Evolutionary conservation across 2,329 filamentous ascomycete genomes (phyloP).

Genomic region (Fusarium subglutinans): DNA sequence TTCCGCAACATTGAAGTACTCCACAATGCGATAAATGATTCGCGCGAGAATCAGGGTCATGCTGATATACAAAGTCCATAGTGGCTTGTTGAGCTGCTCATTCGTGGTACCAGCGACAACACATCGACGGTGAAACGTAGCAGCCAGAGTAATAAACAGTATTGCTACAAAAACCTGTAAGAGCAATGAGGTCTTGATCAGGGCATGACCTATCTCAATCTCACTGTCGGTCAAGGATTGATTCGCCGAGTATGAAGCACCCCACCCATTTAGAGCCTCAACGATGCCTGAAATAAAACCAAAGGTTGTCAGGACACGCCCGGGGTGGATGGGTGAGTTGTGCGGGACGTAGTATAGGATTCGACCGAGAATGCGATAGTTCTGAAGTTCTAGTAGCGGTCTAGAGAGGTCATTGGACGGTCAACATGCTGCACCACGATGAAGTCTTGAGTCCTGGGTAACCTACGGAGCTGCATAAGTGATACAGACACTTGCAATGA

Average conservation of each 20-base stretch:
- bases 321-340: slow-evolving; percentile 61
- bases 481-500: slow-evolving; percentile 49
- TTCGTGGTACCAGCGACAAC: slow-evolving; percentile 47
- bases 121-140: slow-evolving; percentile 59
- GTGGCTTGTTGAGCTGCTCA: slow-evolving; percentile 46
- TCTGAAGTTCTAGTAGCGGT: slow-evolving; percentile 67
- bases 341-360: slow-evolving; percentile 67
- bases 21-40: slow-evolving; percentile 67
- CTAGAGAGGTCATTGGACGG: slow-evolving; percentile 39
- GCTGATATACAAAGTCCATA: slow-evolving; percentile 62
- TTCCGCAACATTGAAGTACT: slow-evolving; percentile 64
- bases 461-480: slow-evolving; percentile 49
- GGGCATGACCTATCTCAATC: slow-evolving; percentile 53
- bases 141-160: slow-evolving; percentile 59
- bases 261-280: slow-evolving; percentile 58
- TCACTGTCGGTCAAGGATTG: slow-evolving; percentile 49
- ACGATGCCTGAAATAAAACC: slow-evolving; percentile 57
- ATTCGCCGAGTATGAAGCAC: slow-evolving; percentile 59
- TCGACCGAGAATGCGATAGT: slow-evolving; percentile 69
- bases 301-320: slow-evolving; percentile 57
- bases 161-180: slow-evolving; percentile 64
- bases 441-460: not conserved
- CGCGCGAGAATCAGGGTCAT: slow-evolving; percentile 60
- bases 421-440: not conserved
- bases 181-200: slow-evolving; percentile 61